Conservation (phyloP, 2,329 filamentous ascomycete genomes). For the Mariannaea sp. region DNA sequence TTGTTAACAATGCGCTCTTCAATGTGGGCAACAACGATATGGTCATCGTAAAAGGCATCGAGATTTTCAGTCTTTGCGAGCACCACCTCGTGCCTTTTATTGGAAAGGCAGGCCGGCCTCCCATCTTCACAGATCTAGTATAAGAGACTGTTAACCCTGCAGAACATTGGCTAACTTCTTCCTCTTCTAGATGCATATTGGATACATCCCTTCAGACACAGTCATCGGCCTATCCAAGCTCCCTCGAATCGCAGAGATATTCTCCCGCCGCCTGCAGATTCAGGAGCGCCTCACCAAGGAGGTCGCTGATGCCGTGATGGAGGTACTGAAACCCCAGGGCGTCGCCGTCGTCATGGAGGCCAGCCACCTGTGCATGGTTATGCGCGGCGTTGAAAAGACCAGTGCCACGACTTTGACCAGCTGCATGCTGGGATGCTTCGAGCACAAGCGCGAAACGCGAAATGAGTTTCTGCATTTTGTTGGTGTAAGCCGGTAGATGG, state of each 20-base stretch:
- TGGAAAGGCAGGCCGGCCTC: slow-evolving; percentile 70
- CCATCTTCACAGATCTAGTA: not conserved
- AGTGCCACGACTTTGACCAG: slow-evolving; percentile 87
- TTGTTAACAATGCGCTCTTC: slow-evolving; percentile 94
- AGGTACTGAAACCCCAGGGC: slow-evolving; percentile 90
- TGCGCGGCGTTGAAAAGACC: slow-evolving; percentile 95
- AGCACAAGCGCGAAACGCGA: slow-evolving; percentile 87
- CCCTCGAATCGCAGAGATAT: slow-evolving; percentile 96
- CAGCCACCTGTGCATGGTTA: slow-evolving; percentile 96
- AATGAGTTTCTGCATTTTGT: slow-evolving; percentile 92
- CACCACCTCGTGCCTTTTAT: slow-evolving; percentile 97
- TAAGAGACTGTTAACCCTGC: not conserved
- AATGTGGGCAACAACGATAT: slow-evolving; percentile 96
- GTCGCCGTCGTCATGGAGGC: slow-evolving; percentile 98
- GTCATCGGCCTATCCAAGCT: slow-evolving; percentile 96
- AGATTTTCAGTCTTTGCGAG: slow-evolving; percentile 93
- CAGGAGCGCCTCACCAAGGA: slow-evolving; percentile 97
- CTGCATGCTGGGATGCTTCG: slow-evolving; percentile 96
- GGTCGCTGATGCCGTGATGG: slow-evolving; percentile 90
- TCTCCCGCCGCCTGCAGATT: slow-evolving; percentile 88
- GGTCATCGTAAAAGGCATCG: slow-evolving; percentile 97
- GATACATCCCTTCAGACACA: slow-evolving; percentile 89
- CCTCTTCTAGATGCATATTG: slow-evolving; percentile 85
- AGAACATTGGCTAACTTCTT: not conserved
- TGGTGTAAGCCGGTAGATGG: slow-evolving; percentile 58